These are phyloP conservation scores for Rehmannia glutinosa DNA, from an alignment of 257 asterid species.

Conservation along the genomic window DNA sequence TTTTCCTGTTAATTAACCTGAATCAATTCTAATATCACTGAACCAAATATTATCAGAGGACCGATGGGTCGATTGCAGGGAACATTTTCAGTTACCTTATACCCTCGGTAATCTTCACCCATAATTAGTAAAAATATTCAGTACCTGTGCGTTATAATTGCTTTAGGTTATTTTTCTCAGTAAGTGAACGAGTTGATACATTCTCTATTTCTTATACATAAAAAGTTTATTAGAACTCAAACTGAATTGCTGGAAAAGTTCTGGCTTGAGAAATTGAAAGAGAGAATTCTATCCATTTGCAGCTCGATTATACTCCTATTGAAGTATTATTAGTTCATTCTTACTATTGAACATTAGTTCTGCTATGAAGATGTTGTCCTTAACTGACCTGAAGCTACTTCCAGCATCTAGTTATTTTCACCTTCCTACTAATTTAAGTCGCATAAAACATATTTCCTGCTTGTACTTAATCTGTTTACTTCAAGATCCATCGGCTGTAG, in stretches of 20 bases:
- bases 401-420: too few species aligned
- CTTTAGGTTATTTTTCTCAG: background rate
- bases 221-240: background rate
- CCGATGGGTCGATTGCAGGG: too few species aligned
- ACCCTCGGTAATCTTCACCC: too few species aligned
- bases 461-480: background rate
- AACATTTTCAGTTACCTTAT: too few species aligned
- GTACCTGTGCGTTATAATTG: background rate
- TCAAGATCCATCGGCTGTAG: too few species aligned
- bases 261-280: background rate
- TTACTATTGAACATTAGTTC: background rate
- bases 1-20: too few species aligned
- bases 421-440: too few species aligned
- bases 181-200: background rate
- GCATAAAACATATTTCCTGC: conserved; percentile 4
- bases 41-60: too few species aligned
- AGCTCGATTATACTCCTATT: background rate
- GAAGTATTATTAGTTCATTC: background rate
- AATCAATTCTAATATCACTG: too few species aligned
- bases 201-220: background rate
- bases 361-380: background rate
- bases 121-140: too few species aligned
- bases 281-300: background rate
- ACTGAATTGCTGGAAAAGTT: background rate
- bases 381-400: background rate